Base-by-base conservation (phyloP, 768 basidiomycete species). In the Exsudoporus frostii region DNA sequence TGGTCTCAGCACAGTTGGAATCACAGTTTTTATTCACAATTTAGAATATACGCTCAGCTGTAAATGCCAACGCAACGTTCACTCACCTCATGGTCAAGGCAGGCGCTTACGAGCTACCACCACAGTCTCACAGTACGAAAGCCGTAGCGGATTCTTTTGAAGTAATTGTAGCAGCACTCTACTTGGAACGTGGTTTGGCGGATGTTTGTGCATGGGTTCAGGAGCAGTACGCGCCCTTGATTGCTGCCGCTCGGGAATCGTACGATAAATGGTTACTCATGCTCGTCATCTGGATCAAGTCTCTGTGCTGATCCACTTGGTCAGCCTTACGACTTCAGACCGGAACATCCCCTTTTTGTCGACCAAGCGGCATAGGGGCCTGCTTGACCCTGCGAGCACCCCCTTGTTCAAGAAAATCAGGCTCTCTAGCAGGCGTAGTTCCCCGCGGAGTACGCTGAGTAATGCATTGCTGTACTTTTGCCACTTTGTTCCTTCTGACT, bases 141-240 rank as follows among this genome's bases (percentile, higher is more conserved):
- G 69, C 66, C 13, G 74, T 66, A 7, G 79, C 76, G 15, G 79
- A 79, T 56, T 70, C 76, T 9, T 76, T 78, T 58, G 78, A 79
- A 58, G 73, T 75, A 13, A 71, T 78, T 20, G 71, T 79, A 1
- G 78, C 72, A n/a, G 72, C 71, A 6, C 75, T 73, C 51, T 73
- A 74, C 58, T 51, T 69, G 46, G 74, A 79, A 50, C 54, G 61
- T 36, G 76, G 78, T 5, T 67, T 71, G 30, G 58, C 66, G 34
- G 68, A 65, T 33, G 71, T 78, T 33, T 68, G 65, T 40, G 39
- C 61, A 3, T 79, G 77, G 75, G 66, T 75, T 2, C 62, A 63
- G 48, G 67, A 70, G 24, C 66, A 73, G 42, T 79, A 74, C 48
- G 51, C 53, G 1, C 77, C 74, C 4, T 61, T 79, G 32, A 65